A percentile compares a stretch with the other conserved stretches of the same genome.
These are phyloP conservation scores for Tilletiopsis washingtonensis DNA, from an alignment of 1,284 basidiomycete species.

Conservation along the genomic window DNA sequence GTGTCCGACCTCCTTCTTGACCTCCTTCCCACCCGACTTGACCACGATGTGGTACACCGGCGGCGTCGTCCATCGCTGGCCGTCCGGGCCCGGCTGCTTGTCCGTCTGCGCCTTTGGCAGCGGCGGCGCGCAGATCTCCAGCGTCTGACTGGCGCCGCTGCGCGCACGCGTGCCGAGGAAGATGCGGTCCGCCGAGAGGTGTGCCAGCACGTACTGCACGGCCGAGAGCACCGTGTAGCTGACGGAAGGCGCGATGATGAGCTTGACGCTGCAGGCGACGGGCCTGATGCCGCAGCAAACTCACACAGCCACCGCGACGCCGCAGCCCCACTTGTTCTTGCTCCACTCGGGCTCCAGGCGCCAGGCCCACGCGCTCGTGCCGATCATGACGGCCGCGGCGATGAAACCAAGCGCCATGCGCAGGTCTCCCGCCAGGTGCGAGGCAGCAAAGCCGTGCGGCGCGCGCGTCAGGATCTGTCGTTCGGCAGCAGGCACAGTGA, in stretches of 20 bases:
- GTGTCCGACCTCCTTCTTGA: conserved; percentile 30
- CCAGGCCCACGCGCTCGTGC: conserved; percentile 31
- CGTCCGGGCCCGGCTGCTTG: conserved; percentile 12
- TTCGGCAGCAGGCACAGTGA: too few relatives aligned
- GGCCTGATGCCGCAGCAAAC: background rate
- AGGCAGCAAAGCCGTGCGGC: conserved; percentile 10
- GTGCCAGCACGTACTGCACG: conserved; percentile 22
- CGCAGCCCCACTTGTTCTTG: conserved; percentile 28
- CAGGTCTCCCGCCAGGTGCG: conserved; percentile 34
- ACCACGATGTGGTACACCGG: conserved; percentile 34
- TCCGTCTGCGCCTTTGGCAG: conserved; percentile 16
- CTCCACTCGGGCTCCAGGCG: conserved; percentile 41
- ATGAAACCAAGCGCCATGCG: conserved; percentile 28
- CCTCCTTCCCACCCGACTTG: conserved; percentile 23
- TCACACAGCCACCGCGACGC: conserved; percentile 25
- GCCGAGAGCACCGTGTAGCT: conserved; percentile 23
- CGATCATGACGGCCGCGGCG: conserved; percentile 38
- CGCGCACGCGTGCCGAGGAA: conserved; percentile 33
- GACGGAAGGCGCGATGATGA: background rate
- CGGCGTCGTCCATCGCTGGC: conserved; percentile 23
- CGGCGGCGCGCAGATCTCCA: conserved; percentile 24
- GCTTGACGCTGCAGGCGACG: background rate
- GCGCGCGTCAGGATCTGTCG: conserved; percentile 12
- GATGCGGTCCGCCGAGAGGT: conserved; percentile 28
- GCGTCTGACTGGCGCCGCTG: conserved; percentile 11